phyloP scores from a whole-genome alignment of 1,284 basidiomycete species.

The Trametes versicolor region DNA sequence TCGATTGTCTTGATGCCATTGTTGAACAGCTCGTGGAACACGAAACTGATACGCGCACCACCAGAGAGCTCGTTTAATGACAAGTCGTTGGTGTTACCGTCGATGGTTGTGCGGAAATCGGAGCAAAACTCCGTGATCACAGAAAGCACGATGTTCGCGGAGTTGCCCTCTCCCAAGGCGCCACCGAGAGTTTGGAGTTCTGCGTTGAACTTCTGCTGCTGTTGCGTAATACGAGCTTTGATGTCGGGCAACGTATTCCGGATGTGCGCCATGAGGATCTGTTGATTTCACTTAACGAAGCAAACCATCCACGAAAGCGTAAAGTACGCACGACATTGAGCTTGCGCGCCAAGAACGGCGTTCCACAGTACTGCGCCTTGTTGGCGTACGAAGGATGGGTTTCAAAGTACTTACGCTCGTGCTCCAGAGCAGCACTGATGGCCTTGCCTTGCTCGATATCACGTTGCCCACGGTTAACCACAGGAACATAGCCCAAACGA shows the following conservation, averaged over 20 bases:
- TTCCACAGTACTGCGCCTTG: constrained; percentile 97
- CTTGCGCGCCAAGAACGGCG: constrained; percentile 96
- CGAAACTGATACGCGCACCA: constrained; percentile 97
- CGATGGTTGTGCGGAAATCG: constrained; percentile 96
- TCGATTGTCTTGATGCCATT: constrained; percentile 96
- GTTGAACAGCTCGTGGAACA: constrained; percentile 98
- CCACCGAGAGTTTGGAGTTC: constrained; percentile 92
- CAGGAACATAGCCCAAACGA: constrained; percentile 95
- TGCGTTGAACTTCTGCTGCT: constrained; percentile 87
- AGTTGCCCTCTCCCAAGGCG: constrained; percentile 81
- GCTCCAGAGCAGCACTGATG: constrained; percentile 87
- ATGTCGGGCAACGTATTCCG: constrained; percentile 96
- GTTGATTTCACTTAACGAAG: constrained; percentile 10
- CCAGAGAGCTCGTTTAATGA: constrained; percentile 95
- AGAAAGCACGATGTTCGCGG: constrained; percentile 89
- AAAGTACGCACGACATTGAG: constrained; percentile 82
- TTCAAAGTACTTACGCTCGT: constrained; percentile 94
- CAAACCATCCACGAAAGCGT: background rate
- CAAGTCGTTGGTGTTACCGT: constrained; percentile 96
- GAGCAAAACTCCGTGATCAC: constrained; percentile 98
- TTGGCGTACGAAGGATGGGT: constrained; percentile 91
- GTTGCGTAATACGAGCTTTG: constrained; percentile 90
- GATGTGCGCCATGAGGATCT: constrained; percentile 99
- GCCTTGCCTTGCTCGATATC: constrained; percentile 93
- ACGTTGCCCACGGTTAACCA: constrained; percentile 96